Percentiles rank a stretch among this genome's conserved stretches.
Conservation (phyloP, 371 early-diverging fungal species). For the Mortierella sp. region DNA sequence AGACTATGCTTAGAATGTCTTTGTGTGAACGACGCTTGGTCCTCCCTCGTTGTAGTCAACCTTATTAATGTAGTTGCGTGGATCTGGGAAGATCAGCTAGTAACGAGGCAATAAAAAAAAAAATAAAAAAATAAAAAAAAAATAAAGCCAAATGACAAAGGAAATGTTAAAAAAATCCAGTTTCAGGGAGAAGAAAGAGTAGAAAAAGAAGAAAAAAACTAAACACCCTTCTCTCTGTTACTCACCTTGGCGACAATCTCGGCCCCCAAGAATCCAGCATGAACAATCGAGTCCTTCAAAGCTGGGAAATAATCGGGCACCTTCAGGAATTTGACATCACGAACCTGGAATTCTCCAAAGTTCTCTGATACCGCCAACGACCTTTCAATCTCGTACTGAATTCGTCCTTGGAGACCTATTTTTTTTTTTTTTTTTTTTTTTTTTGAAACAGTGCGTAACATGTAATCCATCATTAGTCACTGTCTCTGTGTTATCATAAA, state of each 20-base stretch:
- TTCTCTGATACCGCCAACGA: conserved; percentile 77
- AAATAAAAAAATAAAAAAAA: conserved; percentile 15
- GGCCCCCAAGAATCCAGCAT: conserved; percentile 79
- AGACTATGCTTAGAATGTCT: conserved; percentile 54
- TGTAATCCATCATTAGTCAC: background rate
- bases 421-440: too few species aligned
- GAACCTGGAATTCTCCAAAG: conserved; percentile 79
- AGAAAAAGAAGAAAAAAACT: background rate
- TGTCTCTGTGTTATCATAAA: background rate
- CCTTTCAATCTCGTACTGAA: conserved; percentile 67
- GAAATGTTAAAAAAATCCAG: background rate
- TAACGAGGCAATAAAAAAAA: conserved; percentile 8
- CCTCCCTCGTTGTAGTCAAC: conserved; percentile 86
- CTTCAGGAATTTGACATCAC: conserved; percentile 74
- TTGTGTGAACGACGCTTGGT: conserved; percentile 74
- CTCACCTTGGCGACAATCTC: conserved; percentile 84
- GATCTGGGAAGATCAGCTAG: conserved; percentile 74
- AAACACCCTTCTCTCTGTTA: background rate
- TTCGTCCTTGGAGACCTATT: conserved; percentile 65
- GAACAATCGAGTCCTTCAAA: conserved; percentile 72
- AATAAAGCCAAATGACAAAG: conserved; percentile 14
- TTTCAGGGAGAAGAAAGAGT: too few species aligned
- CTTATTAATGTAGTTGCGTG: conserved; percentile 79
- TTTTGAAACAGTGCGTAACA: too few species aligned
- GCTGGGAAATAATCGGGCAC: conserved; percentile 83